Conservation (phyloP, 2,329 filamentous ascomycete species). For the Delphinella strobiligena region DNA sequence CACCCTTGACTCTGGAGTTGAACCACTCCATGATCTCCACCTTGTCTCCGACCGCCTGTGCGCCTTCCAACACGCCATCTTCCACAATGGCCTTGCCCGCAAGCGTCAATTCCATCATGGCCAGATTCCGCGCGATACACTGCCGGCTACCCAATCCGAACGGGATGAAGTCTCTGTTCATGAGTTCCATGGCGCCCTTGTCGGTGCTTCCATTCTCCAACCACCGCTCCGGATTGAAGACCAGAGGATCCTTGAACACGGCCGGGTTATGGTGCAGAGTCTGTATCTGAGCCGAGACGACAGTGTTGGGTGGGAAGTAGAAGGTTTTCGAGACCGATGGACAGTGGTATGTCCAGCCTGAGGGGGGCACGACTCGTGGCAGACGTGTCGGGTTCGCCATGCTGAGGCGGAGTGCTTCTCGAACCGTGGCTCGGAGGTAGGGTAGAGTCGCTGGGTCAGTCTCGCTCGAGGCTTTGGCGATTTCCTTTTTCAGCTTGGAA, state of each 20-base stretch:
- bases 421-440: slow-evolving; percentile 37
- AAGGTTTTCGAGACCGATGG: slow-evolving; percentile 9
- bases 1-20: slow-evolving; percentile 39
- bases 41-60: slow-evolving; percentile 26
- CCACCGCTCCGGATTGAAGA: slow-evolving; percentile 41
- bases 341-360: slow-evolving; percentile 24
- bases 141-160: slow-evolving; percentile 37
- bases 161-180: slow-evolving; percentile 33
- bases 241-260: slow-evolving; percentile 30
- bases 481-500: slow-evolving; percentile 15
- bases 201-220: slow-evolving; percentile 18
- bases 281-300: slow-evolving; percentile 33
- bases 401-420: slow-evolving; percentile 38
- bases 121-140: slow-evolving; percentile 40
- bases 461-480: slow-evolving; percentile 10
- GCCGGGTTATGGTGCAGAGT: slow-evolving; percentile 34
- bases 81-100: slow-evolving; percentile 31
- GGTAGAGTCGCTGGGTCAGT: slow-evolving; percentile 26
- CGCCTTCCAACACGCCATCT: slow-evolving; percentile 33
- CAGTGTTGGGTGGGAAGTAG: slow-evolving; percentile 28
- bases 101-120: slow-evolving; percentile 31
- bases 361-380: slow-evolving; percentile 34
- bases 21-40: slow-evolving; percentile 46
- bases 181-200: slow-evolving; percentile 19
- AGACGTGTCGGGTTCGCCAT: slow-evolving; percentile 41